These are phyloP conservation scores for Camelina hispida DNA, from an alignment of 345 rosid species.

Conservation along the genomic window DNA sequence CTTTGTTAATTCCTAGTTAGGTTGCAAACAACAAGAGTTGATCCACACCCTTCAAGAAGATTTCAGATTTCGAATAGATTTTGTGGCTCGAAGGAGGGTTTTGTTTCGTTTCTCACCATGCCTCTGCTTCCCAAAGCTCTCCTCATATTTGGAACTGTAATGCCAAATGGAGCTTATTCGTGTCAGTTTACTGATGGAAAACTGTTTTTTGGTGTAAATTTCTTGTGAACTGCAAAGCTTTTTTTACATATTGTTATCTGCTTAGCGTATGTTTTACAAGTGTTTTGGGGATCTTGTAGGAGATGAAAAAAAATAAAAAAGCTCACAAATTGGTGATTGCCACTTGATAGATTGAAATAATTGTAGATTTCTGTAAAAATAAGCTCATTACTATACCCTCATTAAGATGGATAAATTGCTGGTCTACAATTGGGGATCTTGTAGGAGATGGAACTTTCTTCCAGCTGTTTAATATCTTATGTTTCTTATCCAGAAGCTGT, in stretches of 20 bases:
- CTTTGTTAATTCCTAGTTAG: not conserved
- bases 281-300: no score
- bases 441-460: constrained; percentile 8
- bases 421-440: no score
- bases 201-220: not conserved
- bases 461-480: constrained; percentile 37
- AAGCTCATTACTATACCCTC: no score
- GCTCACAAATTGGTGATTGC: no score
- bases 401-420: no score
- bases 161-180: not conserved
- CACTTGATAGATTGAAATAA: no score
- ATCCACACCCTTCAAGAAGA: not conserved
- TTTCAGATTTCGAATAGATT: not conserved
- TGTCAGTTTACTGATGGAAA: not conserved
- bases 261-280: no score
- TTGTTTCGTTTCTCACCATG: not conserved
- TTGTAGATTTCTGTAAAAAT: no score
- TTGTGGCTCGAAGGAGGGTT: not conserved
- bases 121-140: not conserved
- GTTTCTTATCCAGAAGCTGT: constrained; percentile 51
- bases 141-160: not conserved
- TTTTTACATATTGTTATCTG: no score
- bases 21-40: not conserved
- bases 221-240: not conserved
- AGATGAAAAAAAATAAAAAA: no score